phyloP scores from a whole-genome alignment of 2,329 filamentous ascomycete species.

The Exserohilum rostratum region DNA sequence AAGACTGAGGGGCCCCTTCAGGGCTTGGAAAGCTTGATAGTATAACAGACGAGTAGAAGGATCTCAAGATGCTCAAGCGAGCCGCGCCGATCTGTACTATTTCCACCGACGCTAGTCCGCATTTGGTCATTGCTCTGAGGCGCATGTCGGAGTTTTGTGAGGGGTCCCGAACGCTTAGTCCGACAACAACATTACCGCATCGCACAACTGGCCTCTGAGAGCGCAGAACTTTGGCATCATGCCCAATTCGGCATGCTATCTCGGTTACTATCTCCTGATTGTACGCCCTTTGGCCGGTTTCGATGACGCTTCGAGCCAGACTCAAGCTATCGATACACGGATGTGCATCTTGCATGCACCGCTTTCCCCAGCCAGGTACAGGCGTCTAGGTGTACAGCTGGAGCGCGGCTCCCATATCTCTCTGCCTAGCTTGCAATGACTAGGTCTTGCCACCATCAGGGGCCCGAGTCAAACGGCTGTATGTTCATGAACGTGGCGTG shows the following conservation, averaged over 20 bases:
- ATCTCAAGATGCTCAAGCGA: conserved; percentile 23
- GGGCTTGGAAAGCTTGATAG: conserved; percentile 6
- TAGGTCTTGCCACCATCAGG: not conserved
- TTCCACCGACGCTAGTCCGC: conserved; percentile 17
- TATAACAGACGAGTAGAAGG: not conserved
- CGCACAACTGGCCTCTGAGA: conserved; percentile 16
- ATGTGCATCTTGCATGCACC: conserved; percentile 11
- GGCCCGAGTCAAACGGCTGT: not conserved
- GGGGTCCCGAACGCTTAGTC: conserved; percentile 35
- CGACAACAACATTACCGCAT: conserved; percentile 23
- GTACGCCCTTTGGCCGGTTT: not conserved
- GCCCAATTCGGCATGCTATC: conserved; percentile 2
- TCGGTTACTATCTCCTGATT: conserved; percentile 1
- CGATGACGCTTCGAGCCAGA: conserved; percentile 13
- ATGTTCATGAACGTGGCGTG: not conserved
- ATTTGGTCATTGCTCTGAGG: conserved; percentile 16
- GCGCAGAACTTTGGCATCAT: not conserved
- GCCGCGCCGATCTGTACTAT: conserved; percentile 18
- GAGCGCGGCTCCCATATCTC: not conserved
- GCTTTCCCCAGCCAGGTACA: conserved; percentile 6
- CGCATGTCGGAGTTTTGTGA: conserved; percentile 30
- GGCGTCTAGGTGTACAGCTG: not conserved
- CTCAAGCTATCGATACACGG: conserved; percentile 11
- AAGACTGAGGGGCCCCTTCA: conserved; percentile 16
- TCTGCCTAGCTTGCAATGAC: not conserved